A percentile compares a stretch with the other conserved stretches of the same genome.
phyloP scores from a whole-genome alignment of 164 flowering plant genomes.

The Euptelea pleiosperma region DNA sequence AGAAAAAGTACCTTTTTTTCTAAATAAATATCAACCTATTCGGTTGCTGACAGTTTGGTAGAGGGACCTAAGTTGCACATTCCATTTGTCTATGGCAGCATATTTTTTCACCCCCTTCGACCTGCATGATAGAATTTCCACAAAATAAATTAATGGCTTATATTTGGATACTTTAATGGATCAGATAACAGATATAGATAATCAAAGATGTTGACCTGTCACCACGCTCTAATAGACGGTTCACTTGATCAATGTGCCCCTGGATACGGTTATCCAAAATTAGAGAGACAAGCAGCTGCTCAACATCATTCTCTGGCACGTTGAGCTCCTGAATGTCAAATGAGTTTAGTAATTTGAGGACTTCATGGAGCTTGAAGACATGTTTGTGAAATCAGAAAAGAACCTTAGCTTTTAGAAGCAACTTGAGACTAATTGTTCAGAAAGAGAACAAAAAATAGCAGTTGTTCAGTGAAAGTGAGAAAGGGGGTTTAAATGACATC shows the following conservation, averaged over 20 bases:
- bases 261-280: constrained; percentile 84
- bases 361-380: no score
- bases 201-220: constrained; percentile 47
- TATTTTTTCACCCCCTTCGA: constrained; percentile 94
- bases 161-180: neutral
- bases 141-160: neutral
- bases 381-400: no score
- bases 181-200: neutral
- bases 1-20: neutral
- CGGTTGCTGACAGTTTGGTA: constrained; percentile 71
- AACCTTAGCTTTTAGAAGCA: no score
- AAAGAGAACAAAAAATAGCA: no score
- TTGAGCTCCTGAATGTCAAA: constrained; percentile 71
- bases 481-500: no score
- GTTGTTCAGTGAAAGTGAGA: no score
- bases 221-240: constrained; percentile 70
- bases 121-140: constrained; percentile 37
- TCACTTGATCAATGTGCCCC: constrained; percentile 92
- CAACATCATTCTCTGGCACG: constrained; percentile 95
- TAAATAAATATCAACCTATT: constrained; percentile 36
- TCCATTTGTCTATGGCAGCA: constrained; percentile 95
- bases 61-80: constrained; percentile 81
- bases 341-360: constrained; percentile 3
- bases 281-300: constrained; percentile 82
- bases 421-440: no score